Conservation (phyloP, 1,284 basidiomycete species). For the Laetiporus sulphureus region DNA sequence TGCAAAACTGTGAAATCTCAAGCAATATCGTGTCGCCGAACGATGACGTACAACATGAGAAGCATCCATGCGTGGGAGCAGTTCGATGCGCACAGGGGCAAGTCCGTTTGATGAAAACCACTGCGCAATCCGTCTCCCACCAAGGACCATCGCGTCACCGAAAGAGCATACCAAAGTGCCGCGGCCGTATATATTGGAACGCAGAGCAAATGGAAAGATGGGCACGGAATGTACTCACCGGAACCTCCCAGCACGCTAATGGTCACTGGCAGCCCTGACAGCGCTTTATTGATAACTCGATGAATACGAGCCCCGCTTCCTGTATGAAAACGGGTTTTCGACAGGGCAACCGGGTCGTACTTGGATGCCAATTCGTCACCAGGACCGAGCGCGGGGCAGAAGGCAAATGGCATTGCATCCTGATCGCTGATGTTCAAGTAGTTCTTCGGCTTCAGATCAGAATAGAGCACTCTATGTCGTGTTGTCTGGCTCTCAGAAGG, state of each 20-base stretch:
- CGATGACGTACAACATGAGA: too few relatives aligned
- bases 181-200: too few relatives aligned
- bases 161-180: too few relatives aligned
- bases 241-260: slow-evolving; percentile 89
- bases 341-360: slow-evolving; percentile 72
- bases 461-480: slow-evolving; percentile 36
- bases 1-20: too few relatives aligned
- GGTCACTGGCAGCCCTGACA: slow-evolving; percentile 82
- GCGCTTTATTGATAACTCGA: slow-evolving; percentile 76
- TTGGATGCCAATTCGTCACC: slow-evolving; percentile 72
- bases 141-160: too few relatives aligned
- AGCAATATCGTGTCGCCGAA: too few relatives aligned
- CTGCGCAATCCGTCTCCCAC: too few relatives aligned
- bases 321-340: slow-evolving; percentile 72
- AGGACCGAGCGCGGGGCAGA: slow-evolving; percentile 85
- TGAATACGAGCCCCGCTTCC: slow-evolving; percentile 85
- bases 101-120: too few relatives aligned
- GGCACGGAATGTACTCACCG: too few relatives aligned
- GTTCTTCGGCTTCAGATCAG: slow-evolving; percentile 57
- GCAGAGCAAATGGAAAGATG: too few relatives aligned
- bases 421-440: slow-evolving; percentile 54
- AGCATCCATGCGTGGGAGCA: too few relatives aligned
- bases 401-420: slow-evolving; percentile 66
- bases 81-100: too few relatives aligned
- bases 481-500: slow-evolving; percentile 27